Evolutionary conservation across 495 filamentous ascomycete species (phyloP), one percentile per base, ranked within the genome.

Genomic region (Margaritispora aquatica): DNA sequence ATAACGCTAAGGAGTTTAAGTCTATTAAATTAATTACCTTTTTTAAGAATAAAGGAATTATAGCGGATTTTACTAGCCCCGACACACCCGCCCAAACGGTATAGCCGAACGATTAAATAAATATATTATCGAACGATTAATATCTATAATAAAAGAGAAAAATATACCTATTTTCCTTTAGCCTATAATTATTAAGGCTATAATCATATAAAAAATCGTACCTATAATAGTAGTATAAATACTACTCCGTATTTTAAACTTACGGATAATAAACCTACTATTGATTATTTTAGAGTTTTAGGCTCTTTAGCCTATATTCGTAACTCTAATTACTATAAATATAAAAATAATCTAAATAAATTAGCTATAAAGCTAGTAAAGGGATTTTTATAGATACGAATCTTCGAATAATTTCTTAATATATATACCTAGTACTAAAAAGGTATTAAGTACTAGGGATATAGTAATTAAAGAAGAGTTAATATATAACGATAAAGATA

Each of bases 401-500:
- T 58, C 56, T 23, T 58, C 56, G 51, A 58, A 58, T 52, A 58
- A 58, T 44, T 51, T 26, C 20, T 17, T 58, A 58, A 22, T 58
- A 22, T 58, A 58, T 52, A 52, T 58, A 26, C 56, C 47, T 58
- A 51, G n/a, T 50, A 11, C 24, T 36, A 58, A 58, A 38, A 51
- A 52, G 26, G 27, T 58, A 8, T 24, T 51, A 11, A 58, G 41
- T 52, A 51, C 4, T 58, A 34, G 48, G n/a, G 26, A 52, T 52
- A 52, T 58, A 36, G 41, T 41, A 36, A 58, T 58, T 36, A 58
- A 58, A 58, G 56, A 58, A 51, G 46, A 51, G 13, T 38, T 58
- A 51, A 11, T 21, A 4, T 58, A 58, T 58, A 58, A 58, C 2
- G 31, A 58, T 26, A 20, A 58, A 9, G 51, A 34, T 58, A 44